Percentiles rank a stretch among this genome's conserved stretches.
These are phyloP conservation scores for Epichloe sibirici DNA, from an alignment of 2,329 filamentous ascomycete species.

Conservation along the genomic window DNA sequence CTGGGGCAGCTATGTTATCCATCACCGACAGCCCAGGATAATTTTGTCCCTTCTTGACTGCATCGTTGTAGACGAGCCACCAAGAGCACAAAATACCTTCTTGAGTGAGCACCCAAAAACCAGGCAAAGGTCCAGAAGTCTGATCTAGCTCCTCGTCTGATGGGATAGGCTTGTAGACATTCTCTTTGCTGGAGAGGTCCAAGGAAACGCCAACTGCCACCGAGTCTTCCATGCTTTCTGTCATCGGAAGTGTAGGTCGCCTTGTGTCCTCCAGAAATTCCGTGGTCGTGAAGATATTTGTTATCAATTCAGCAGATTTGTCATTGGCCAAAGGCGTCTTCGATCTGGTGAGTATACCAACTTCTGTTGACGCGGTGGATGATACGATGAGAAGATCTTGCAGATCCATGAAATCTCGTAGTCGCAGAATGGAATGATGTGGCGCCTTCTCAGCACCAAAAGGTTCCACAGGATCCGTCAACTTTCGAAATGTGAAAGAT, in stretches of 20 bases:
- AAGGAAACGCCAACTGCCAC: conserved; percentile 71
- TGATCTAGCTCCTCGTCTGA: conserved; percentile 65
- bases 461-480: conserved; percentile 62
- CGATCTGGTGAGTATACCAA: conserved; percentile 67
- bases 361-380: conserved; percentile 67
- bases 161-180: conserved; percentile 64
- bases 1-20: conserved; percentile 23
- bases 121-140: conserved; percentile 70
- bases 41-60: conserved; percentile 59
- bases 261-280: conserved; percentile 61
- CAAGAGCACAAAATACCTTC: conserved; percentile 76
- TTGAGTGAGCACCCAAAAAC: conserved; percentile 74
- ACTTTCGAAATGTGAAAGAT: conserved; percentile 59
- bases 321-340: conserved; percentile 52
- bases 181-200: conserved; percentile 74
- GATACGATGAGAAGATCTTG: conserved; percentile 72
- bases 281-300: conserved; percentile 61
- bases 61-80: conserved; percentile 88
- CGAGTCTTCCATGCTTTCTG: conserved; percentile 45
- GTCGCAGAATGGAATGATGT: conserved; percentile 64
- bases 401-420: conserved; percentile 70
- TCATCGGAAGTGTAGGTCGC: conserved; percentile 64
- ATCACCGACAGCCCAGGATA: conserved; percentile 57
- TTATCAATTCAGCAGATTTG: conserved; percentile 45
- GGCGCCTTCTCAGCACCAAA: conserved; percentile 56